These are phyloP conservation scores for Plasmodium sp. DNA, from an alignment of 169 alveolate genomes.

Conservation along the genomic window DNA sequence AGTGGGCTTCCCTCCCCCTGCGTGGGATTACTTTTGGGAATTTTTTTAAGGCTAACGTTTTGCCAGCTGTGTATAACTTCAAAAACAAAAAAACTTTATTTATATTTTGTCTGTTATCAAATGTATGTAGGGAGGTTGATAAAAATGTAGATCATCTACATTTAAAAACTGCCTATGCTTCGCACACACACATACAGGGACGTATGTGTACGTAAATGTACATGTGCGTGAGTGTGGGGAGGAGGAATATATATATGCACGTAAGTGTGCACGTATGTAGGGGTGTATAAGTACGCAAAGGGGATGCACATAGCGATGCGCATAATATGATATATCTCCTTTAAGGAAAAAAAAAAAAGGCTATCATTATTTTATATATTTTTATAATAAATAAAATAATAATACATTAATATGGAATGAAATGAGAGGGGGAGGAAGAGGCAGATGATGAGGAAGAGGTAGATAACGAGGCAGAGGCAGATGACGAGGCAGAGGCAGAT, in stretches of 20 bases:
- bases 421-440: not conserved
- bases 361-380: not conserved
- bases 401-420: not conserved
- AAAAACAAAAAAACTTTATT: conserved; percentile 24
- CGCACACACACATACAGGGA: not conserved
- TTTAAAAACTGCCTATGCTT: not conserved
- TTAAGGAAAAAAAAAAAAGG: not conserved
- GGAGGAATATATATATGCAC: not conserved
- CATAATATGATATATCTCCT: not conserved
- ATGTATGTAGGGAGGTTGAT: conserved; percentile 7
- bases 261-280: not conserved
- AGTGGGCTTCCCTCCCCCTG: not conserved
- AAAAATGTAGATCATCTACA: conserved; percentile 42
- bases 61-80: conserved; percentile 2
- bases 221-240: not conserved
- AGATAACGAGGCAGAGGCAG: no score
- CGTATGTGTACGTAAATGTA: not conserved
- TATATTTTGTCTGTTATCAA: conserved; percentile 11
- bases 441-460: no score
- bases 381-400: not conserved
- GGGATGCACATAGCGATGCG: not conserved
- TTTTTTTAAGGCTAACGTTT: conserved; percentile 2
- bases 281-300: not conserved
- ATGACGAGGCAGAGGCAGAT: not conserved
- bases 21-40: not conserved